Conservation (phyloP, 345 rosid genomes). For the Rhodamnia argentea region DNA sequence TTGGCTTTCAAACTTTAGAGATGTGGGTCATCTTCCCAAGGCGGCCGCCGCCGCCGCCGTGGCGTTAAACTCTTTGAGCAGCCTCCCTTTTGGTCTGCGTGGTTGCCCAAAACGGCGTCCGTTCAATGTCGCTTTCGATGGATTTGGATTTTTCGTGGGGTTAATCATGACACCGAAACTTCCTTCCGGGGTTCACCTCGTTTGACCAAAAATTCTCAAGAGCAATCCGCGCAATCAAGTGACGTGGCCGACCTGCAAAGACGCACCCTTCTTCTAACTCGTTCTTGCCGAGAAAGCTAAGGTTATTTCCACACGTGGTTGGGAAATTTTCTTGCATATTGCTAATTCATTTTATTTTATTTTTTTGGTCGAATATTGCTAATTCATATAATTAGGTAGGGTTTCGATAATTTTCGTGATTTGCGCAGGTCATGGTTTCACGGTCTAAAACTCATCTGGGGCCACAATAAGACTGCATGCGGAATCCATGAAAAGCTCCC, state of each 20-base stretch:
- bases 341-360: not conserved
- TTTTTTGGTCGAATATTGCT: too few relatives aligned
- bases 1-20: not conserved
- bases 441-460: not conserved
- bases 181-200: not conserved
- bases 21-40: not conserved
- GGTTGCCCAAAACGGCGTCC: not conserved
- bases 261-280: not conserved
- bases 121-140: not conserved
- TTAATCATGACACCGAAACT: not conserved
- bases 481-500: not conserved
- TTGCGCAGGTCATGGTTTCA: not conserved
- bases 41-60: not conserved
- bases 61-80: not conserved
- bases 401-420: not conserved
- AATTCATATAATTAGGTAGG: not conserved
- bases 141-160: not conserved
- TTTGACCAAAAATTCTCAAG: not conserved
- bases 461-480: not conserved
- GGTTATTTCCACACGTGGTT: not conserved
- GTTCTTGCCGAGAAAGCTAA: not conserved
- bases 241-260: not conserved
- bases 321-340: not conserved
- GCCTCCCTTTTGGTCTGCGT: too few relatives aligned
- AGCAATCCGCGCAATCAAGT: not conserved